A percentile compares a stretch with the other conserved stretches of the same genome.
Evolutionary conservation across 2,329 filamentous ascomycete genomes (phyloP).

Genomic region (Mariannaea elegans): DNA sequence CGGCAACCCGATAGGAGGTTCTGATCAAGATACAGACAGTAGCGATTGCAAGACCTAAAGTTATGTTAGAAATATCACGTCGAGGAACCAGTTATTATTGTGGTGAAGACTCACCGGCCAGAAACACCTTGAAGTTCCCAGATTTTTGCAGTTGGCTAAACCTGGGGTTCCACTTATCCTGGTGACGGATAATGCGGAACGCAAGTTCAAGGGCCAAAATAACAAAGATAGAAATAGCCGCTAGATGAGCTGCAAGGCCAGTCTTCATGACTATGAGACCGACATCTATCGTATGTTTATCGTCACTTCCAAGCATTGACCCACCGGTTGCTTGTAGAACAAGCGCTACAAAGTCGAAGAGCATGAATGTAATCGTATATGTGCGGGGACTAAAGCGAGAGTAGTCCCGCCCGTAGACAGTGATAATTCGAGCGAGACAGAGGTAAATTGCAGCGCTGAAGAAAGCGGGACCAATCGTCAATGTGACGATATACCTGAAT

Average conservation of each 20-base stretch:
- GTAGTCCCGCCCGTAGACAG: conserved; percentile 51
- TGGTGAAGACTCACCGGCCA: conserved; percentile 56
- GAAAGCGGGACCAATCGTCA: conserved; percentile 72
- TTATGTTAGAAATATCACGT: conserved; percentile 75
- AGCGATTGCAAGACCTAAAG: conserved; percentile 31
- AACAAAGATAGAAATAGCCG: conserved; percentile 24
- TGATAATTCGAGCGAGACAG: conserved; percentile 59
- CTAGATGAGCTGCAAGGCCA: conserved; percentile 26
- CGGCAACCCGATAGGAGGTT: conserved; percentile 27
- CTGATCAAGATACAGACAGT: conserved; percentile 28
- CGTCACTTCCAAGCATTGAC: conserved; percentile 43
- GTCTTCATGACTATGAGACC: conserved; percentile 28
- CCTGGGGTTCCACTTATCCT: conserved; percentile 20
- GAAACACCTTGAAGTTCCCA: conserved; percentile 21
- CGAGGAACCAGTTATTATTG: too few species aligned
- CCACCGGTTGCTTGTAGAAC: conserved; percentile 61
- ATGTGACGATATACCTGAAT: conserved; percentile 48
- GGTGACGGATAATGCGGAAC: conserved; percentile 10
- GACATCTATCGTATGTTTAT: neutral
- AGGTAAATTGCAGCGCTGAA: conserved; percentile 70
- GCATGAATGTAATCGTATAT: conserved; percentile 52
- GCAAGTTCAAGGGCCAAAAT: conserved; percentile 10
- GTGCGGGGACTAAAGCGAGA: conserved; percentile 44
- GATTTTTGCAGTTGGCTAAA: conserved; percentile 22
- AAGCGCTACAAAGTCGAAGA: conserved; percentile 59